phyloP scores from a whole-genome alignment of 2,329 filamentous ascomycete species.

The Sporothrix luriei region DNA sequence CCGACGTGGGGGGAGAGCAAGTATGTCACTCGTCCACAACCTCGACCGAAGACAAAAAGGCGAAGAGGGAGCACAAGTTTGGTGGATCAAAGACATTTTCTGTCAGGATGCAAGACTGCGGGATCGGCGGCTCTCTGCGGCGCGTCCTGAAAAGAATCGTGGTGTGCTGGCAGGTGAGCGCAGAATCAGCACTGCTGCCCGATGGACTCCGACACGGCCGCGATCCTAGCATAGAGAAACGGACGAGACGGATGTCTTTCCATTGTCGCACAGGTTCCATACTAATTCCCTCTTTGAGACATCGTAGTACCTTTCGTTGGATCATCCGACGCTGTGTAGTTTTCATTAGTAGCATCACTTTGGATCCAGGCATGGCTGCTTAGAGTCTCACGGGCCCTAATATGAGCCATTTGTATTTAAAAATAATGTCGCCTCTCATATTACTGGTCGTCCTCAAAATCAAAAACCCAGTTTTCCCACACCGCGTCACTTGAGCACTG shows the following conservation, averaged over 20 bases:
- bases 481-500: constrained; percentile 10
- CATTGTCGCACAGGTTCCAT: constrained; percentile 17
- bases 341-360: background rate
- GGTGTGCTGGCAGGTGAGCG: background rate
- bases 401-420: constrained; percentile 5
- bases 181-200: constrained; percentile 16
- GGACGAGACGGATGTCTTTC: constrained; percentile 24
- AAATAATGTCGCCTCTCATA: background rate
- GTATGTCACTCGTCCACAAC: constrained; percentile 8
- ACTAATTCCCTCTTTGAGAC: constrained; percentile 13
- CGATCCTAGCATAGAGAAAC: background rate
- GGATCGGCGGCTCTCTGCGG: background rate
- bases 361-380: background rate
- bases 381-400: background rate
- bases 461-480: background rate
- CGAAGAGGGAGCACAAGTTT: background rate
- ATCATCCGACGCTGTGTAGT: background rate
- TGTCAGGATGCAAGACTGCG: background rate
- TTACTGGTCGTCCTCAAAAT: background rate
- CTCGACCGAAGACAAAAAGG: constrained; percentile 23
- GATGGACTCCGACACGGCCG: background rate
- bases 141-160: background rate
- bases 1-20: constrained; percentile 6
- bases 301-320: background rate
- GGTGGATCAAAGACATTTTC: background rate